Percentiles rank a stretch among this genome's conserved stretches.
phyloP scores from a whole-genome alignment of 2,329 filamentous ascomycete genomes.

The Scedosporium aurantiacum region DNA sequence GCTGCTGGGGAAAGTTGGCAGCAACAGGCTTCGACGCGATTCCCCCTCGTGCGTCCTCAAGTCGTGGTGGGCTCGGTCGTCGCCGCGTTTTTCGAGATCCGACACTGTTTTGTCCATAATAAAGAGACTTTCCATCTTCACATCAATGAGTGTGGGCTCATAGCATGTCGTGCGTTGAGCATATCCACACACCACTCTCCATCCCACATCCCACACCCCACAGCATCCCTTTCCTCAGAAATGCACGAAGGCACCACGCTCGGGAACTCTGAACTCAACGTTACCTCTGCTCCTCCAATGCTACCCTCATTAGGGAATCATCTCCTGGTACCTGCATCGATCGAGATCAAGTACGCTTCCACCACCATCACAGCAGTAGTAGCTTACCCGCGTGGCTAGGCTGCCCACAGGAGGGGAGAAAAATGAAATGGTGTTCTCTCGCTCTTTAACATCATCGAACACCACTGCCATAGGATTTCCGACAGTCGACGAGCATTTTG shows the following conservation, averaged over 20 bases:
- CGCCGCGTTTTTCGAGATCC: neutral
- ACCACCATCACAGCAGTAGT: neutral
- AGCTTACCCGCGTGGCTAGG: neutral
- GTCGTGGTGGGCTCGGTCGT: neutral
- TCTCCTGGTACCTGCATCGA: constrained; percentile 4
- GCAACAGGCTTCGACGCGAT: no score
- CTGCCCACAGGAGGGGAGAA: neutral
- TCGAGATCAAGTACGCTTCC: neutral
- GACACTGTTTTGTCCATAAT: neutral
- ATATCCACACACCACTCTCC: neutral
- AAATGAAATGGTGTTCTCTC: neutral
- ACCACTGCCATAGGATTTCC: neutral
- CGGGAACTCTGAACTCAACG: neutral
- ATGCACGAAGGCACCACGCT: neutral
- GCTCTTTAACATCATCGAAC: neutral
- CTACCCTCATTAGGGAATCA: neutral
- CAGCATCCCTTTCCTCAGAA: neutral
- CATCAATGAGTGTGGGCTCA: neutral
- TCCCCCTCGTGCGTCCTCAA: no score
- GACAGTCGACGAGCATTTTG: no score
- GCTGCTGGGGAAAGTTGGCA: neutral
- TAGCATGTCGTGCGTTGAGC: neutral
- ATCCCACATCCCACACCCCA: neutral
- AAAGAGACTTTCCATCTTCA: neutral
- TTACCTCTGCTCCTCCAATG: neutral